Conservation (phyloP, 148 eudicot genomes). For the Arbutus unedo region DNA sequence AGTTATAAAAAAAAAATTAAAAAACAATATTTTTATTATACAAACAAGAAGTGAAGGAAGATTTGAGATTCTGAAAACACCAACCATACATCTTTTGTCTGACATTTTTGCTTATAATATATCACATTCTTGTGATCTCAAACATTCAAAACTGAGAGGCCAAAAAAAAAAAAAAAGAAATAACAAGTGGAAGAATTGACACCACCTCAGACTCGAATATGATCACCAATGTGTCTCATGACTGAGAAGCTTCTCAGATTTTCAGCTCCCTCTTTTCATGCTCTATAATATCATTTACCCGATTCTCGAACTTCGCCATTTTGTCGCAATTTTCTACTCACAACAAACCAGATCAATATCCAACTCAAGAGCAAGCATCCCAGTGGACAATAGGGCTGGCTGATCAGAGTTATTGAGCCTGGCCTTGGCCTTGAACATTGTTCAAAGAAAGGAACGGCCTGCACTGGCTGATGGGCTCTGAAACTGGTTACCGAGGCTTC, state of each 20-base stretch:
- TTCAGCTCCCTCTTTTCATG: neutral
- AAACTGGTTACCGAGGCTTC: neutral
- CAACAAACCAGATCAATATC: neutral
- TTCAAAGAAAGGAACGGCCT: constrained; percentile 17
- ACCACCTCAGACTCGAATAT: neutral
- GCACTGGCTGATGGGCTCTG: constrained; percentile 23
- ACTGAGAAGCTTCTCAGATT: neutral
- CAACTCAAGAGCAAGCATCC: neutral
- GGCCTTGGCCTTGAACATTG: no score
- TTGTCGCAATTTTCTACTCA: neutral
- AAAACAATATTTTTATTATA: neutral
- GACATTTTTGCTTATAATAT: neutral
- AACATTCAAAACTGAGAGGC: neutral
- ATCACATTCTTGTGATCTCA: neutral
- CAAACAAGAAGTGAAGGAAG: neutral
- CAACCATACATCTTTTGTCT: neutral
- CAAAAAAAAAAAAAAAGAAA: neutral
- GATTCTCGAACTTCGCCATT: neutral
- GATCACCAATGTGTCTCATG: neutral
- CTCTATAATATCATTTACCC: neutral
- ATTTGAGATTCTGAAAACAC: constrained; percentile 1
- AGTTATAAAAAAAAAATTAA: neutral
- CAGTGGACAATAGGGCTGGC: neutral
- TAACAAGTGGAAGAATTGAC: neutral
- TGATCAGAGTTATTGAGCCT: neutral